Evolutionary conservation across 1,284 basidiomycete genomes (phyloP).

Genomic region (Sporisorium graminicola): DNA sequence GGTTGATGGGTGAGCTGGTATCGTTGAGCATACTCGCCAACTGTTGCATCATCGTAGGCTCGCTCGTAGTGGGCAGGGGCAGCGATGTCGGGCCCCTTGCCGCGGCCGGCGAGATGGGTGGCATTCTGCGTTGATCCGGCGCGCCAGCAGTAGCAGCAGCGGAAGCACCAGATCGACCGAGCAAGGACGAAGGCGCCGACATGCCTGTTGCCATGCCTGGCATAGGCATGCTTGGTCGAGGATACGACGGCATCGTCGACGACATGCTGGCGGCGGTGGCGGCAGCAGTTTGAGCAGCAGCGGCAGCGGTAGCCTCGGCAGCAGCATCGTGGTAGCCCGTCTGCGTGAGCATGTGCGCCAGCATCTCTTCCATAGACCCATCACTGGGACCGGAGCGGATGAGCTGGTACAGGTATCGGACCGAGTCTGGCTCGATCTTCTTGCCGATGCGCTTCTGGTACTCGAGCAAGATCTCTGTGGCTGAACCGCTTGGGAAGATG

Average conservation of each 20-base stretch:
- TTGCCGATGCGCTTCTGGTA: slow-evolving; percentile 57
- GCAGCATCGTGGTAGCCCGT: slow-evolving; percentile 50
- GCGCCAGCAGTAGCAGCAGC: neutral
- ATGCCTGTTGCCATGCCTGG: slow-evolving; percentile 12
- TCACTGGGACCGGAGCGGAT: slow-evolving; percentile 45
- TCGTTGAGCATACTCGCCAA: slow-evolving; percentile 53
- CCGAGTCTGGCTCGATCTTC: slow-evolving; percentile 43
- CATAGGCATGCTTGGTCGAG: slow-evolving; percentile 17
- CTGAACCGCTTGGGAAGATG: slow-evolving; percentile 61
- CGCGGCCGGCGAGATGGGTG: slow-evolving; percentile 18
- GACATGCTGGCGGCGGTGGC: slow-evolving; percentile 35
- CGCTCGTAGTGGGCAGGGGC: slow-evolving; percentile 38
- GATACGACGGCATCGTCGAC: slow-evolving; percentile 23
- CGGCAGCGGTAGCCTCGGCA: slow-evolving; percentile 37
- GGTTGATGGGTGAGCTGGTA: slow-evolving; percentile 47
- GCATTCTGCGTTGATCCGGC: slow-evolving; percentile 21
- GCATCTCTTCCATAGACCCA: slow-evolving; percentile 43
- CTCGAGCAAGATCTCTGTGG: slow-evolving; percentile 57
- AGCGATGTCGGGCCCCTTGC: slow-evolving; percentile 40
- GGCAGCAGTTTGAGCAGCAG: slow-evolving; percentile 32
- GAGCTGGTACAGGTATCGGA: slow-evolving; percentile 28
- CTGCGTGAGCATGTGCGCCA: slow-evolving; percentile 40
- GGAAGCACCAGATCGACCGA: slow-evolving; percentile 8
- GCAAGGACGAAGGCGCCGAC: slow-evolving; percentile 11
- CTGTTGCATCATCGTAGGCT: slow-evolving; percentile 57